A percentile compares a stretch with the other conserved stretches of the same genome.
These are phyloP conservation scores for Apophysomyces elegans DNA, from an alignment of 371 early-diverging fungal species.

Conservation along the genomic window DNA sequence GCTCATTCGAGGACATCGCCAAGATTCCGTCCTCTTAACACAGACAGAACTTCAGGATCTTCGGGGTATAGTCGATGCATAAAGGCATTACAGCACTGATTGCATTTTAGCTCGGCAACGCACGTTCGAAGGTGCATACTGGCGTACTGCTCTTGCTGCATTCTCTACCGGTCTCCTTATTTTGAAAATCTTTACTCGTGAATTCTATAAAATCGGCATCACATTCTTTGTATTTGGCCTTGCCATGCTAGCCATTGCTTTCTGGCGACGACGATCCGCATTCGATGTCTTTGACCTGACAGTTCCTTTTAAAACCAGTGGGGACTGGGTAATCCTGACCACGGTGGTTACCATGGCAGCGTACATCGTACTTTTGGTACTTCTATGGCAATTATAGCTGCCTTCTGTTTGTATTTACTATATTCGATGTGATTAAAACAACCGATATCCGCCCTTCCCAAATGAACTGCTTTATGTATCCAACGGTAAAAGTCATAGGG, in stretches of 20 bases:
- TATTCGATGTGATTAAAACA: not conserved
- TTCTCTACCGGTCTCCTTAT: conserved; percentile 74
- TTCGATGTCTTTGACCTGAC: conserved; percentile 52
- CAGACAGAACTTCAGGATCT: conserved; percentile 45
- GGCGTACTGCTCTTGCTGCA: conserved; percentile 73
- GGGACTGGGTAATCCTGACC: conserved; percentile 56
- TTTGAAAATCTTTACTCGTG: conserved; percentile 68
- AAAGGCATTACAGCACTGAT: not conserved
- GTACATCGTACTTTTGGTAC: conserved; percentile 50
- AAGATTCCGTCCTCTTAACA: conserved; percentile 44
- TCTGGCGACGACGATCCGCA: conserved; percentile 57
- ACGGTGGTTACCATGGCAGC: conserved; percentile 53
- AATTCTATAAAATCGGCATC: conserved; percentile 76
- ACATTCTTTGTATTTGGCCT: conserved; percentile 74
- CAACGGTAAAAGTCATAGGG: no score
- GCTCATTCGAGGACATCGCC: conserved; percentile 48
- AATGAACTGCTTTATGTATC: no score
- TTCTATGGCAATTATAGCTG: conserved; percentile 39
- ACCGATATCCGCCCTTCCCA: not conserved
- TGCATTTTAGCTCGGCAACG: conserved; percentile 63
- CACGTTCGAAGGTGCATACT: conserved; percentile 82
- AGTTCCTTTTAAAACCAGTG: conserved; percentile 53
- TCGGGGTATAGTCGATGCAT: conserved; percentile 31
- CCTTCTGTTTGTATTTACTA: not conserved
- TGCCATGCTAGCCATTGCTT: conserved; percentile 67